Conservation (phyloP, 2,329 filamentous ascomycete genomes). For the Sclerotinia borealis region DNA sequence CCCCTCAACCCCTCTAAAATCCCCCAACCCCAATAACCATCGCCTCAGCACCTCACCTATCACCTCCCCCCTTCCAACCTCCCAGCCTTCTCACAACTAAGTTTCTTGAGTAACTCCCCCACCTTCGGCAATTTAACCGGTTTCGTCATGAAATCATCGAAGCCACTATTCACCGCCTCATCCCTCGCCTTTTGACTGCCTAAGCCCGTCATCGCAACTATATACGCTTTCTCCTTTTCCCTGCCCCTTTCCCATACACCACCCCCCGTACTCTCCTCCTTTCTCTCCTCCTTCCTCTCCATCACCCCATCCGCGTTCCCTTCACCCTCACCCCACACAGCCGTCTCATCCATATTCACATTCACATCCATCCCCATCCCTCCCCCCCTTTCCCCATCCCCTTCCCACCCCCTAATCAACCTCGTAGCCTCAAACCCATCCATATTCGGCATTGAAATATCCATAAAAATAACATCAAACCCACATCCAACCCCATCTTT, state of each 20-base stretch:
- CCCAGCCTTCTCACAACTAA: constrained; percentile 17
- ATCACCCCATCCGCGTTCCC: no score
- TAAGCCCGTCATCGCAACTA: constrained; percentile 48
- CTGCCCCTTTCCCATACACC: neutral
- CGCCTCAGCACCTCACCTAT: no score
- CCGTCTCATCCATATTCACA: no score
- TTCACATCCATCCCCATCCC: neutral
- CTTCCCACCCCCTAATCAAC: constrained; percentile 35
- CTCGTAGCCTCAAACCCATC: constrained; percentile 43
- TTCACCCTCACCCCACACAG: no score
- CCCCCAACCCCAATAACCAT: no score
- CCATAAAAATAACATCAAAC: constrained; percentile 44
- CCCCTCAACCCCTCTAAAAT: neutral
- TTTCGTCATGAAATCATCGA: constrained; percentile 51
- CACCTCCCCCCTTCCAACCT: no score
- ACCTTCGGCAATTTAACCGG: constrained; percentile 35
- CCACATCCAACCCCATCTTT: no score
- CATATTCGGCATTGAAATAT: constrained; percentile 50
- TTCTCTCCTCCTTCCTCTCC: neutral
- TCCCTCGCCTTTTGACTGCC: constrained; percentile 42
- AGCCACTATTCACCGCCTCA: constrained; percentile 44
- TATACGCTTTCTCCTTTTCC: constrained; percentile 31
- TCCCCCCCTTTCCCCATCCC: neutral
- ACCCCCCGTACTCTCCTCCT: neutral
- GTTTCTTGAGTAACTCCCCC: constrained; percentile 18